A percentile compares a stretch with the other conserved stretches of the same genome.
Conservation (phyloP, 2,329 filamentous ascomycete genomes). For the Pseudogymnoascus sp. region DNA sequence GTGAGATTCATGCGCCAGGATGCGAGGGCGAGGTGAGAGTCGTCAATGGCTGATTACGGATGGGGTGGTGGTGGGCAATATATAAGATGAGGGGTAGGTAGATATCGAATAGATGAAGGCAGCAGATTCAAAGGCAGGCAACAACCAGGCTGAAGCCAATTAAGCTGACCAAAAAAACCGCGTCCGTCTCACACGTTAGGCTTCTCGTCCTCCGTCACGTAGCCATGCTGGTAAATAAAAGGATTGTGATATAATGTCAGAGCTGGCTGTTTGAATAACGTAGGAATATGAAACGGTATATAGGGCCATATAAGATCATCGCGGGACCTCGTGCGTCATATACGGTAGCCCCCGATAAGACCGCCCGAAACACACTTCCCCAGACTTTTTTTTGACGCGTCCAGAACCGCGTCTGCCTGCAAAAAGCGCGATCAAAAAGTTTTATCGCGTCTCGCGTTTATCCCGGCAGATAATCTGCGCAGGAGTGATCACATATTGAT, state of each 20-base stretch:
- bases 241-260: background rate
- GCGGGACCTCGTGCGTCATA: background rate
- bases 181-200: background rate
- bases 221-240: background rate
- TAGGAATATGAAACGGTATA: background rate
- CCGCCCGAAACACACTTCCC: background rate
- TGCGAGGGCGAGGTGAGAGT: too few species aligned
- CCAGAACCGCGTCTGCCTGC: background rate
- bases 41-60: background rate
- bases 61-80: background rate
- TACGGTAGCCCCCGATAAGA: slow-evolving; percentile 4
- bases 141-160: background rate
- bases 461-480: background rate
- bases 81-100: slow-evolving; percentile 2
- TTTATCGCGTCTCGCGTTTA: slow-evolving; percentile 6
- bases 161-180: background rate
- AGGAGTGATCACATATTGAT: background rate
- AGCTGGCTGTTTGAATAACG: background rate
- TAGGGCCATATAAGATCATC: slow-evolving; percentile 4
- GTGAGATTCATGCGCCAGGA: background rate
- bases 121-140: background rate
- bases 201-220: background rate
- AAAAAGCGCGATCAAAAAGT: background rate
- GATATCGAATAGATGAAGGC: background rate
- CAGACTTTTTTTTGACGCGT: slow-evolving; percentile 1